phyloP scores from a whole-genome alignment of 495 filamentous ascomycete species.

The Aspergillus haitiensis region DNA sequence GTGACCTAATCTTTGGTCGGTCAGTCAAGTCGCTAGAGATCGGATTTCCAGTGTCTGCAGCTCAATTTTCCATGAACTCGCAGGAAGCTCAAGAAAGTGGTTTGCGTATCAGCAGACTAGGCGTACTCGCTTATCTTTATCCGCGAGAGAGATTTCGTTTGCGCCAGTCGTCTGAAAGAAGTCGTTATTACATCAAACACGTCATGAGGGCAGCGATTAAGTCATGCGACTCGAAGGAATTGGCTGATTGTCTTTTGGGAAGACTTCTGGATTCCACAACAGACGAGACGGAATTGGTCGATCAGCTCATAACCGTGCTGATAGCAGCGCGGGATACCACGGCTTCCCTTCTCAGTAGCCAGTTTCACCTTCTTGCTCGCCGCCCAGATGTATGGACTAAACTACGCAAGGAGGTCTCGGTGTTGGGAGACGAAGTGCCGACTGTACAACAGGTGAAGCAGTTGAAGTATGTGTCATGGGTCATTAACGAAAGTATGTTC shows the following conservation, averaged over 20 bases:
- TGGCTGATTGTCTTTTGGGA: neutral
- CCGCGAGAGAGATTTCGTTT: neutral
- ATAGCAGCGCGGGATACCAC: slow-evolving; percentile 4
- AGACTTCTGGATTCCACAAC: neutral
- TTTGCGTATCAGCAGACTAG: neutral
- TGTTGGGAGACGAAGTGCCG: neutral
- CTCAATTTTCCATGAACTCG: neutral
- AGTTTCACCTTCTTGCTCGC: neutral
- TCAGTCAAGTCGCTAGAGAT: neutral
- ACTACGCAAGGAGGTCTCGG: neutral
- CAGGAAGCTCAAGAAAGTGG: neutral
- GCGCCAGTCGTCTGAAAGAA: neutral
- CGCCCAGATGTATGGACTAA: neutral
- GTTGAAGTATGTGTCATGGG: slow-evolving; percentile 7
- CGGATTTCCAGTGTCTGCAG: neutral
- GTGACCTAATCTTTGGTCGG: slow-evolving; percentile 1
- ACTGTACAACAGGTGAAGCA: neutral
- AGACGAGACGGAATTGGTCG: neutral
- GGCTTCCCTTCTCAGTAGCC: neutral
- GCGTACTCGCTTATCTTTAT: neutral
- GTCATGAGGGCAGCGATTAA: neutral
- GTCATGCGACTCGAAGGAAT: neutral
- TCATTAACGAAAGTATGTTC: slow-evolving; percentile 3
- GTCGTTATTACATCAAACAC: neutral
- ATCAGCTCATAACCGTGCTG: slow-evolving; percentile 1